Evolutionary conservation across 176 grass and related monocot genomes (phyloP), one percentile per base, ranked within the genome.

Genomic region (Oryza glaberrima): DNA sequence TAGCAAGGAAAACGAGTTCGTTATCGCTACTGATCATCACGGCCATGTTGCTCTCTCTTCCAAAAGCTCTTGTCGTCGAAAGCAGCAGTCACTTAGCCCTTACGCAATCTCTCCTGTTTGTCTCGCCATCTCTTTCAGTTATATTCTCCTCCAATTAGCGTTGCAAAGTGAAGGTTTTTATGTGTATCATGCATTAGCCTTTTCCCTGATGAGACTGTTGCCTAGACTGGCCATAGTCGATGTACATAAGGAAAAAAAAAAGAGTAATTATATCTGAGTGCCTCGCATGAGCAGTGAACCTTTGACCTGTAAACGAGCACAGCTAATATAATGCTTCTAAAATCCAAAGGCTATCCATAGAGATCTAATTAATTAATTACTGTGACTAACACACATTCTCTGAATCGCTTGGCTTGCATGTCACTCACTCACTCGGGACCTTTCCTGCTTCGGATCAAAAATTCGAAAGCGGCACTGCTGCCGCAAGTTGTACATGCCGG

Each of bases 41-140:
- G 35, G 65, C 64, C 75, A 69, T 26, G 89, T 84, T 76, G 74
- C 69, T 78, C 84, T 80, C 75, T 26, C 11, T 49, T 70, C 71
- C 70, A 89, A 77, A 82, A 81, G 81, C 81, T 61, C 56, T 75
- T 77, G 41, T 67, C 83, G 22, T 81, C 11, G 67, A 89, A 92
- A 92, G 83, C 77, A 92, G 77, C 68, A 78, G 82, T 90, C 84
- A 85, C 87, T 92, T 94, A 92, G 20, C 30, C 82, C 77, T 85
- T 88, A 94, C 89, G 89, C 92, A 82, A 87, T 92, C 44, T 75
- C 63, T 87, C 70, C 40, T 26, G 82, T 87, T 80, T 87, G 84
- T 68, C 69, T 19, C 15, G 34, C 88, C 15, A 85, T 94, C 86
- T 75, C 84, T 92, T 78, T 94, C 92, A 85, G 81, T 32, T 48